phyloP scores from a whole-genome alignment of 2,329 filamentous ascomycete genomes.

The Aspergillus amoenus region DNA sequence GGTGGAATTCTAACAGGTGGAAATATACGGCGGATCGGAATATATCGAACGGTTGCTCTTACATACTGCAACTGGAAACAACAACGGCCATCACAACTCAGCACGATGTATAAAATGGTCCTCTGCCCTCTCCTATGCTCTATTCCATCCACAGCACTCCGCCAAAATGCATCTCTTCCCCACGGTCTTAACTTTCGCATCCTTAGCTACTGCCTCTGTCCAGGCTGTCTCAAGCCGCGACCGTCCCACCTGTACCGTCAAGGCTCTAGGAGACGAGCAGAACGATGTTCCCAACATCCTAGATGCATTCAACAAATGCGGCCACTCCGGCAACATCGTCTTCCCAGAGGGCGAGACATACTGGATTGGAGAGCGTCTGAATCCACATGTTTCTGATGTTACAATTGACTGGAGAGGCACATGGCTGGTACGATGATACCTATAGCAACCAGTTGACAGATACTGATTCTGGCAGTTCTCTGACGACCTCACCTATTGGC shows the following conservation, averaged over 20 bases:
- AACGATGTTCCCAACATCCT: conserved; percentile 45
- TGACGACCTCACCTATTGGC: conserved; percentile 55
- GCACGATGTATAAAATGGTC: not conserved
- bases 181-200: not conserved
- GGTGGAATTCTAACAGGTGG: too few species aligned
- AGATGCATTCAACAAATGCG: conserved; percentile 41
- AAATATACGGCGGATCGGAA: too few species aligned
- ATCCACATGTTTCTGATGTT: conserved; percentile 52
- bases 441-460: not conserved
- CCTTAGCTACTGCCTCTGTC: not conserved
- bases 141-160: not conserved
- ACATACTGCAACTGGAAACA: too few species aligned
- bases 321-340: conserved; percentile 45
- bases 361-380: conserved; percentile 51
- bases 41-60: too few species aligned
- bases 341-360: conserved; percentile 54
- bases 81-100: not conserved
- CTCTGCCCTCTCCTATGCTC: not conserved
- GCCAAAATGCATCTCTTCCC: not conserved
- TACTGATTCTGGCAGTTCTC: conserved; percentile 39
- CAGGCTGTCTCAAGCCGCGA: not conserved
- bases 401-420: conserved; percentile 54
- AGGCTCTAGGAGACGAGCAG: conserved; percentile 28
- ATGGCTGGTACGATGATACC: conserved; percentile 45
- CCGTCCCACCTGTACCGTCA: not conserved